Conservation (phyloP, 176 grass and related monocot genomes). For the Typha latifolia region DNA sequence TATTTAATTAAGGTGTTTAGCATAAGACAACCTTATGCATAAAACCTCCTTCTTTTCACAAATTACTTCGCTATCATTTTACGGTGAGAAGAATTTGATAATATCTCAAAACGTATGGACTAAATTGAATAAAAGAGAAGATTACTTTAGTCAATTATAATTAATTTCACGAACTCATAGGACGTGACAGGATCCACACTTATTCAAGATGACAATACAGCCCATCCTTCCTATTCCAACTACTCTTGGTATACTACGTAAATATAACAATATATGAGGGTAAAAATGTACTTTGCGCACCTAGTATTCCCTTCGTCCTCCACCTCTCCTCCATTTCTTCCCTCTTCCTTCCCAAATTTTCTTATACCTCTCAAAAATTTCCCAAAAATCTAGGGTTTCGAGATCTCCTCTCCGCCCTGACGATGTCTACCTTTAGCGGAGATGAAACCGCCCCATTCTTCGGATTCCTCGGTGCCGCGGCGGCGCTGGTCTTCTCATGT, state of each 20-base stretch:
- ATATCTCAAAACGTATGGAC: too few relatives aligned
- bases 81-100: too few relatives aligned
- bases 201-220: neutral
- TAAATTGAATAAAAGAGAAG: too few relatives aligned
- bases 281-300: neutral
- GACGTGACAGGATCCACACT: too few relatives aligned
- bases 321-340: neutral
- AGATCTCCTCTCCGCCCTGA: neutral
- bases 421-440: conserved; percentile 77
- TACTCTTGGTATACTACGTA: conserved; percentile 9
- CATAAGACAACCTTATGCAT: too few relatives aligned
- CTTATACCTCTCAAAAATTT: neutral
- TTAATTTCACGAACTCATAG: too few relatives aligned
- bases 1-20: too few relatives aligned
- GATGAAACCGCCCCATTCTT: conserved; percentile 99
- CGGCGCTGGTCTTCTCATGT: conserved; percentile 96
- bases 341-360: neutral
- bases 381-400: neutral
- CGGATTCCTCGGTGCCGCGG: conserved; percentile 95
- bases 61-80: too few relatives aligned
- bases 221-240: neutral
- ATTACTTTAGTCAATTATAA: too few relatives aligned
- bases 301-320: conserved; percentile 7
- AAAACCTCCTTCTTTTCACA: too few relatives aligned
- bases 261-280: conserved; percentile 9